Percentiles rank a stretch among this genome's conserved stretches.
These are phyloP conservation scores for Cutaneotrichosporon dermatis DNA, from an alignment of 1,284 basidiomycete genomes.

Conservation along the genomic window DNA sequence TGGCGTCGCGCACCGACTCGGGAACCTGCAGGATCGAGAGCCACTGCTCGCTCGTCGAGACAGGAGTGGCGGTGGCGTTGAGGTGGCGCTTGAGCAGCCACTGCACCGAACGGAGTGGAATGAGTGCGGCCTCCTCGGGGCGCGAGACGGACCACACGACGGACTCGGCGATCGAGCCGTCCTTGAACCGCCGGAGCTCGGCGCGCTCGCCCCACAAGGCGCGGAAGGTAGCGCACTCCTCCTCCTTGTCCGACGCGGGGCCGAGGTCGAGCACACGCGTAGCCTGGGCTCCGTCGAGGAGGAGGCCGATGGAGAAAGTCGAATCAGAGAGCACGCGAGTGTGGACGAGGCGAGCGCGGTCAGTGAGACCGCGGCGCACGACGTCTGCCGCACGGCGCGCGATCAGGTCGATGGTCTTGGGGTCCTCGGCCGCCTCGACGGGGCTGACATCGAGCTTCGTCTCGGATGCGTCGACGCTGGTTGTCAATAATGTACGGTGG, in stretches of 20 bases:
- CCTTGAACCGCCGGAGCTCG: conserved; percentile 94
- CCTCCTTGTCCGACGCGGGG: conserved; percentile 59
- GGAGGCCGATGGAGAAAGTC: conserved; percentile 61
- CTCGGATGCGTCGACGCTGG: conserved; percentile 60
- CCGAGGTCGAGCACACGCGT: conserved; percentile 84
- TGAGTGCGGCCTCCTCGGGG: conserved; percentile 69
- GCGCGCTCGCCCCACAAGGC: conserved; percentile 88
- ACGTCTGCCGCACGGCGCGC: conserved; percentile 56
- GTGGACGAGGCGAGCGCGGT: conserved; percentile 61
- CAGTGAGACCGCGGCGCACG: conserved; percentile 64
- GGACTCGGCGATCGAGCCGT: conserved; percentile 85
- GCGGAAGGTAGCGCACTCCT: conserved; percentile 60
- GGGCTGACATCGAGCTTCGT: conserved; percentile 3
- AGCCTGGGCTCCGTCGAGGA: conserved; percentile 66
- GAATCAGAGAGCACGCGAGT: conserved; percentile 49
- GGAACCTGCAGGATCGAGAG: conserved; percentile 61
- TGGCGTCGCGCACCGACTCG: conserved; percentile 51
- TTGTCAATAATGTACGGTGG: conserved; percentile 45
- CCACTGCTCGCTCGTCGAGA: conserved; percentile 55
- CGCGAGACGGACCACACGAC: conserved; percentile 72
- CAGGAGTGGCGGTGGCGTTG: conserved; percentile 52
- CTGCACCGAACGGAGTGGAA: conserved; percentile 69
- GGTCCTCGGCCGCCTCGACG: conserved; percentile 52
- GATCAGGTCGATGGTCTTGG: conserved; percentile 58
- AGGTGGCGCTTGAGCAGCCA: conserved; percentile 76